Percentiles rank a stretch among this genome's conserved stretches.
Evolutionary conservation across 495 filamentous ascomycete genomes (phyloP).

Genomic region (Penicillium paradoxum): DNA sequence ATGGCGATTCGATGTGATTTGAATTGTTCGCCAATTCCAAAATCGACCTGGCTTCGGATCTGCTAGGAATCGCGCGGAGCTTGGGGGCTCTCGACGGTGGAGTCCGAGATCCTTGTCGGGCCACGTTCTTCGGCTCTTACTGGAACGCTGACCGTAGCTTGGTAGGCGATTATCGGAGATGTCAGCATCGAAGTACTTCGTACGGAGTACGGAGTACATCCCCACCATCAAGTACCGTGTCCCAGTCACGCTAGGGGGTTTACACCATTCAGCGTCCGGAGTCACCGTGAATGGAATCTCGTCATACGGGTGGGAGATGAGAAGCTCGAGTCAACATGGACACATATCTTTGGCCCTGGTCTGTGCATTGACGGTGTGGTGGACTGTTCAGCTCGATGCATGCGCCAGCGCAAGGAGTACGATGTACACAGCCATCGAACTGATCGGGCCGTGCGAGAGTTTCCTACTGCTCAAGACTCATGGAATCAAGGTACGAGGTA

Average conservation of each 20-base stretch:
- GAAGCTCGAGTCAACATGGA: not conserved
- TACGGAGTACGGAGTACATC: not conserved
- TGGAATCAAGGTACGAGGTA: not conserved
- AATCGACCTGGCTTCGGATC: conserved; percentile 1
- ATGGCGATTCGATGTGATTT: not conserved
- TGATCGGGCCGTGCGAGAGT: not conserved
- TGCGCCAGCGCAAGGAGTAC: not conserved
- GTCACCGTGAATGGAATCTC: not conserved
- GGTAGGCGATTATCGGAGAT: not conserved
- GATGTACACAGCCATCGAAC: not conserved
- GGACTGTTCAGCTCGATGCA: not conserved
- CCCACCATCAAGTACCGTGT: too few species aligned
- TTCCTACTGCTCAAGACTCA: not conserved
- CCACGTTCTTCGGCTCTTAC: conserved; percentile 11
- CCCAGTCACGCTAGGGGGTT: too few species aligned
- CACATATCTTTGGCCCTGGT: not conserved
- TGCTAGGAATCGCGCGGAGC: not conserved
- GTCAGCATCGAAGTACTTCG: not conserved
- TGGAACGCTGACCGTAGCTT: conserved; percentile 5
- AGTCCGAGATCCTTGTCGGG: not conserved
- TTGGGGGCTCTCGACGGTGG: not conserved
- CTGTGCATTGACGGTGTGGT: conserved; percentile 3
- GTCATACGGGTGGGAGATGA: not conserved
- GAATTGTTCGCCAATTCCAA: not conserved
- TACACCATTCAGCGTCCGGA: not conserved